Evolutionary conservation across 768 basidiomycete species (phyloP).

Genomic region (Podaxis carcinomalis): DNA sequence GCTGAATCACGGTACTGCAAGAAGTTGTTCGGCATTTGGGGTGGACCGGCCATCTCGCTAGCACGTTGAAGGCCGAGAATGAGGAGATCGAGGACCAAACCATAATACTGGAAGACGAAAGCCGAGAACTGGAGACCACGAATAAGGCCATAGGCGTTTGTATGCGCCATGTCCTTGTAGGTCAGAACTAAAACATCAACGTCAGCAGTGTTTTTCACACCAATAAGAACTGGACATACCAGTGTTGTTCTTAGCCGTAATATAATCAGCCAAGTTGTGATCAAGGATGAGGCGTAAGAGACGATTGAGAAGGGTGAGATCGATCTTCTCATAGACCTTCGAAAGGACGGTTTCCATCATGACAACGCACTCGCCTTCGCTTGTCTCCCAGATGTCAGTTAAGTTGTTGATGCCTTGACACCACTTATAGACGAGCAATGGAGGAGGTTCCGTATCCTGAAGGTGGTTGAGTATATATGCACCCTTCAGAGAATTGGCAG

Average conservation of each 20-base stretch:
- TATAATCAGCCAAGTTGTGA: slow-evolving; percentile 98
- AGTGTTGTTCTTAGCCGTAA: slow-evolving; percentile 98
- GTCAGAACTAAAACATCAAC: slow-evolving; percentile 15
- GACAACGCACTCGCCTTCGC: slow-evolving; percentile 96
- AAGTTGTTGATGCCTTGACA: slow-evolving; percentile 99
- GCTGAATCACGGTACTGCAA: slow-evolving; percentile 93
- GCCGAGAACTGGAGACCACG: slow-evolving; percentile 97
- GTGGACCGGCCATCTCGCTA: slow-evolving; percentile 98
- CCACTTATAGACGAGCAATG: slow-evolving; percentile 98
- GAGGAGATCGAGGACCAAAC: slow-evolving; percentile 90
- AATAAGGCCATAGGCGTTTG: slow-evolving; percentile 95
- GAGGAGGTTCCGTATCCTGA: slow-evolving; percentile 91
- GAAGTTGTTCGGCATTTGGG: slow-evolving; percentile 97
- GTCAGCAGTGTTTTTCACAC: neutral
- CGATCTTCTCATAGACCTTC: slow-evolving; percentile 99
- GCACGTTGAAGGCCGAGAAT: slow-evolving; percentile 97
- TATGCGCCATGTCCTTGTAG: slow-evolving; percentile 83
- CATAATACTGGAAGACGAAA: slow-evolving; percentile 99
- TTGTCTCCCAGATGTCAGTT: slow-evolving; percentile 97
- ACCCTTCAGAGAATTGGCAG: neutral
- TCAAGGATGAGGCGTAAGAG: slow-evolving; percentile 94
- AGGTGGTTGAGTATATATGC: slow-evolving; percentile 7
- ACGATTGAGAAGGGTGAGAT: slow-evolving; percentile 92
- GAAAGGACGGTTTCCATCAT: slow-evolving; percentile 98
- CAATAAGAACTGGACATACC: slow-evolving; percentile 29